Evolutionary conservation across 2,329 filamentous ascomycete species (phyloP).

Genomic region (Fusarium sterilihyphosum): DNA sequence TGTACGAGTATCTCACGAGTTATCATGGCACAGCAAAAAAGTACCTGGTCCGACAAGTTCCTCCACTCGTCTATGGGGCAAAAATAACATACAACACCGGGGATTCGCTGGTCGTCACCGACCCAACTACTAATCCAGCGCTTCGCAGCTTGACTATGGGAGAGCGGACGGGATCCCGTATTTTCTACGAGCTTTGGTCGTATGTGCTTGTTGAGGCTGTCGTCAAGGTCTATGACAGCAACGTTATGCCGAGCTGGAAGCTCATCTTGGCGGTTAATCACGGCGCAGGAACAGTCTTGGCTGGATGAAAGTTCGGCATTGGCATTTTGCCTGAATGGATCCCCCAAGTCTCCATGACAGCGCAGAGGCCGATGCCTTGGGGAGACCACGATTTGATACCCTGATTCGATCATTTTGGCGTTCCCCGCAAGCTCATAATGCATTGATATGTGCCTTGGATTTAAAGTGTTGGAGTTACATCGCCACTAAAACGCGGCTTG

Average conservation of each 20-base stretch:
- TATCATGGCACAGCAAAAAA: neutral
- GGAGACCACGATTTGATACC: neutral
- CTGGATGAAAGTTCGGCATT: neutral
- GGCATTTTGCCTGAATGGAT: neutral
- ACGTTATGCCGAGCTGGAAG: neutral
- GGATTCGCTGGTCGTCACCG: conserved; percentile 29
- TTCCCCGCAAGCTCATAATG: conserved; percentile 13
- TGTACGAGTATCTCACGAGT: neutral
- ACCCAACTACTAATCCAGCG: conserved; percentile 27
- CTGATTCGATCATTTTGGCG: neutral
- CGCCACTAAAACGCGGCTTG: neutral
- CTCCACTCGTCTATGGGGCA: neutral
- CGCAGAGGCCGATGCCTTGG: neutral
- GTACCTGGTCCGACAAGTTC: neutral
- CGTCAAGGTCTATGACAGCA: neutral
- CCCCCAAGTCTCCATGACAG: neutral
- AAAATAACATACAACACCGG: conserved; percentile 25
- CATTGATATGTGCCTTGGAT: neutral
- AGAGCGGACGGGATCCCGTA: conserved; percentile 27
- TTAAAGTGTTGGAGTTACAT: neutral
- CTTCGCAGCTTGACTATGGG: conserved; percentile 21
- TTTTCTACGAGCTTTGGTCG: conserved; percentile 28
- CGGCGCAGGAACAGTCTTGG: neutral
- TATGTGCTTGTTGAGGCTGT: neutral
- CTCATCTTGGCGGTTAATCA: neutral